phyloP scores from a whole-genome alignment of 2,329 filamentous ascomycete genomes.

The Arthroderma sp. region DNA sequence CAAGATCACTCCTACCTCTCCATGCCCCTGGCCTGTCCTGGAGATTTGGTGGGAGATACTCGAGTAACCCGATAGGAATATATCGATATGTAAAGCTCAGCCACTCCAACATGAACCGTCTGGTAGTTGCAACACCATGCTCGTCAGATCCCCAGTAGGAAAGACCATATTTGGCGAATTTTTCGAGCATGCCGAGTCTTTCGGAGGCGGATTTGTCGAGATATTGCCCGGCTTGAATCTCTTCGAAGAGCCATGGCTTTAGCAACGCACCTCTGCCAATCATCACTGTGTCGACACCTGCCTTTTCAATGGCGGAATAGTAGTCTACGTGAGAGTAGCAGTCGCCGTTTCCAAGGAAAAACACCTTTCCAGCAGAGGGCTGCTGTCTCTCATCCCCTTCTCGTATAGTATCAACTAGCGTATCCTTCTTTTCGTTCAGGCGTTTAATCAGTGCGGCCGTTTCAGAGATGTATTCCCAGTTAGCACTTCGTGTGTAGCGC shows the following conservation, averaged over 20 bases:
- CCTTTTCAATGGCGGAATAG: slow-evolving; percentile 59
- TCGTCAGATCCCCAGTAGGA: slow-evolving; percentile 95
- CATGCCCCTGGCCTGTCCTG: slow-evolving; percentile 83
- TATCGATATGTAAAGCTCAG: slow-evolving; percentile 88
- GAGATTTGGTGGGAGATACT: slow-evolving; percentile 73
- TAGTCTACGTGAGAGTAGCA: slow-evolving; percentile 91
- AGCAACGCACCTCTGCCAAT: slow-evolving; percentile 89
- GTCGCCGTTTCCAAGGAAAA: slow-evolving; percentile 93
- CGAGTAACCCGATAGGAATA: slow-evolving; percentile 75
- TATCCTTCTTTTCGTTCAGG: slow-evolving; percentile 57
- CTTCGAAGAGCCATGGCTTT: slow-evolving; percentile 98
- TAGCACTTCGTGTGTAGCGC: slow-evolving; percentile 79
- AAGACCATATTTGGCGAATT: slow-evolving; percentile 78
- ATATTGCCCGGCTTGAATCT: slow-evolving; percentile 83
- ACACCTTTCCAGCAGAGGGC: slow-evolving; percentile 58
- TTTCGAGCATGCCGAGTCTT: slow-evolving; percentile 72
- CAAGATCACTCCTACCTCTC: slow-evolving; percentile 72
- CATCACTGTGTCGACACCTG: slow-evolving; percentile 88
- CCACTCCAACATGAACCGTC: slow-evolving; percentile 90
- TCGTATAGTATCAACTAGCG: slow-evolving; percentile 58
- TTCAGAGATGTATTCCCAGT: slow-evolving; percentile 90
- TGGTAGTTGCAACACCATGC: slow-evolving; percentile 77
- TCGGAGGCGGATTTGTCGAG: slow-evolving; percentile 88
- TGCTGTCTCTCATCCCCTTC: slow-evolving; percentile 66
- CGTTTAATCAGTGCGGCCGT: slow-evolving; percentile 72